Evolutionary conservation across 768 basidiomycete genomes (phyloP).

Genomic region (Podaxis sp.): DNA sequence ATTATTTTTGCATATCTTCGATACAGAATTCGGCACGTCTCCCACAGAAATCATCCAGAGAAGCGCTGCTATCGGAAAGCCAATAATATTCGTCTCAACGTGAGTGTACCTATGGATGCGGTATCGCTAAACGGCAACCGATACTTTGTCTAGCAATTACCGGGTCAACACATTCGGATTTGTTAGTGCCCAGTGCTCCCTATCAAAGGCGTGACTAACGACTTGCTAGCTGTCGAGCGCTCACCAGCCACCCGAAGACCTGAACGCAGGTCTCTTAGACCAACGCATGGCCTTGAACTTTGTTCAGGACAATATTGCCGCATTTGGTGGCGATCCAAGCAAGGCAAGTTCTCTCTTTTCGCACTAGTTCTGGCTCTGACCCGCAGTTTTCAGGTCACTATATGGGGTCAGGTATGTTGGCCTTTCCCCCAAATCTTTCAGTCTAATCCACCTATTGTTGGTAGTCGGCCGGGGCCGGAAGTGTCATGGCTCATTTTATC

Average conservation of each 20-base stretch:
- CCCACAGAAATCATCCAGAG: constrained; percentile 44
- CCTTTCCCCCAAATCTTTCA: background rate
- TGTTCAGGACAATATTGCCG: constrained; percentile 61
- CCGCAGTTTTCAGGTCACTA: constrained; percentile 38
- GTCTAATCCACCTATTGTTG: background rate
- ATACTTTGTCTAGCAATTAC: constrained; percentile 41
- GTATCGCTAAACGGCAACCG: background rate
- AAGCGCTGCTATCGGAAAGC: constrained; percentile 44
- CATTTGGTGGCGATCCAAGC: constrained; percentile 64
- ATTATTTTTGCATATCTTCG: no score
- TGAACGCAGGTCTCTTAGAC: constrained; percentile 62
- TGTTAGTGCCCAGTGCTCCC: constrained; percentile 22
- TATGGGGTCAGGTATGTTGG: constrained; percentile 49
- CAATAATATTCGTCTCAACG: constrained; percentile 56
- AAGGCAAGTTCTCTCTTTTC: constrained; percentile 23
- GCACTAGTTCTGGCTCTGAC: background rate
- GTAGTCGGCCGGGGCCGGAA: constrained; percentile 52
- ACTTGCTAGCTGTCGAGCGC: constrained; percentile 43
- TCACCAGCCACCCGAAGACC: constrained; percentile 41
- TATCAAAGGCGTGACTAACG: background rate
- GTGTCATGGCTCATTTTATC: constrained; percentile 46
- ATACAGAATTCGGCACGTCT: background rate
- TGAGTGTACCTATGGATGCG: constrained; percentile 19
- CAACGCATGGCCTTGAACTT: constrained; percentile 58
- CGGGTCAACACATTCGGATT: constrained; percentile 60